Conservation (phyloP, 768 basidiomycete genomes). For the Leccinum boreale region DNA sequence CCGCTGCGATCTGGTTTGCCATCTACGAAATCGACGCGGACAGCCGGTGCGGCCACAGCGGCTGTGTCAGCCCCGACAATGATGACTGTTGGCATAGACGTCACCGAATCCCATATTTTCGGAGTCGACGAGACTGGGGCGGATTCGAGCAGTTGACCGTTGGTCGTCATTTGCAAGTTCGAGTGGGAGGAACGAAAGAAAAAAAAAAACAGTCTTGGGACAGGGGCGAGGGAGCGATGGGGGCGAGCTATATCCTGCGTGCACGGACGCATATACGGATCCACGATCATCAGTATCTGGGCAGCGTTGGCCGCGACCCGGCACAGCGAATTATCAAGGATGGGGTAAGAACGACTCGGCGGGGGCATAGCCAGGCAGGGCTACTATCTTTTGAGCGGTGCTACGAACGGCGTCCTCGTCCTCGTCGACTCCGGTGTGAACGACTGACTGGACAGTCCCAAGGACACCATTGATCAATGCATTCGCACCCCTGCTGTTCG, state of each 20-base stretch:
- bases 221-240: no score
- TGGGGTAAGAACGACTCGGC: neutral
- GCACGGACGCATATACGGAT: neutral
- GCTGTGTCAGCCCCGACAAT: neutral
- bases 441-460: neutral
- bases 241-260: neutral
- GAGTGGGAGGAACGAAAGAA: neutral
- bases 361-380: neutral
- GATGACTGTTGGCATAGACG: neutral
- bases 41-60: slow-evolving; percentile 33
- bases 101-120: slow-evolving; percentile 1
- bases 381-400: neutral
- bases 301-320: neutral
- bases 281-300: slow-evolving; percentile 2
- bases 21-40: slow-evolving; percentile 38
- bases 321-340: neutral
- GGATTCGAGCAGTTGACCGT: neutral
- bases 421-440: neutral
- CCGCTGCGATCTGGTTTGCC: slow-evolving; percentile 39
- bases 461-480: neutral
- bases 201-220: neutral
- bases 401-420: neutral
- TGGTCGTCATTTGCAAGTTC: neutral
- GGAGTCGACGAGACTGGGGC: slow-evolving; percentile 13
- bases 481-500: neutral